Percentiles rank a stretch among this genome's conserved stretches.
Conservation (phyloP, 495 filamentous ascomycete species). For the Xylaria scruposa region DNA sequence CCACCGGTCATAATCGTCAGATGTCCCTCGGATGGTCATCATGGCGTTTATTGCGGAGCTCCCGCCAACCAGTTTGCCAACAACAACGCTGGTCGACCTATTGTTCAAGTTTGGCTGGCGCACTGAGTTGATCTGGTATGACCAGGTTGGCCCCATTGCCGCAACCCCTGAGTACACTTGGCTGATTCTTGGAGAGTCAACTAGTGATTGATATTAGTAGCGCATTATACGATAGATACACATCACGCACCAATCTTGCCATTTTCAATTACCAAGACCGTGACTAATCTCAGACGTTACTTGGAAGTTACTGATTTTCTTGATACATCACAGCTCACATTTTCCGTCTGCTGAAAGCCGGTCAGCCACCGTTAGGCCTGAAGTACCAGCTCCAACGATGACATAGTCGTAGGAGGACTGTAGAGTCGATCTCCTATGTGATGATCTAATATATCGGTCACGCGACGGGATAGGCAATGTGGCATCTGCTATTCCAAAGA, state of each 20-base stretch:
- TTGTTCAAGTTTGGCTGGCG: constrained; percentile 47
- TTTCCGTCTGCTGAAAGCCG: constrained; percentile 54
- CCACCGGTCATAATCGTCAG: constrained; percentile 57
- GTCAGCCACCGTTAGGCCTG: constrained; percentile 56
- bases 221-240: too few relatives aligned
- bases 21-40: constrained; percentile 48
- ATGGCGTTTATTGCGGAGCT: constrained; percentile 58
- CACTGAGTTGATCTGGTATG: constrained; percentile 53
- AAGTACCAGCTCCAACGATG: constrained; percentile 57
- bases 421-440: not conserved
- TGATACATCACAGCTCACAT: constrained; percentile 15
- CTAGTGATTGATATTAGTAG: constrained; percentile 24
- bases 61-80: constrained; percentile 51
- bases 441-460: not conserved
- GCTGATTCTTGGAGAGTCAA: constrained; percentile 38
- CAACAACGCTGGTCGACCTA: constrained; percentile 39
- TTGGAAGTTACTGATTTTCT: not conserved
- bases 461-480: not conserved
- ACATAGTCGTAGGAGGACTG: constrained; percentile 49
- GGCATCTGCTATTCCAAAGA: not conserved
- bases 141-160: constrained; percentile 45
- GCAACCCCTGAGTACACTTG: constrained; percentile 37
- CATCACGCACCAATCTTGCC: constrained; percentile 43
- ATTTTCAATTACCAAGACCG: constrained; percentile 61
- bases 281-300: constrained; percentile 29